A percentile compares a stretch with the other conserved stretches of the same genome.
Conservation (phyloP, 169 alveolate species). For the Cryptosporidium ubiquitum region DNA sequence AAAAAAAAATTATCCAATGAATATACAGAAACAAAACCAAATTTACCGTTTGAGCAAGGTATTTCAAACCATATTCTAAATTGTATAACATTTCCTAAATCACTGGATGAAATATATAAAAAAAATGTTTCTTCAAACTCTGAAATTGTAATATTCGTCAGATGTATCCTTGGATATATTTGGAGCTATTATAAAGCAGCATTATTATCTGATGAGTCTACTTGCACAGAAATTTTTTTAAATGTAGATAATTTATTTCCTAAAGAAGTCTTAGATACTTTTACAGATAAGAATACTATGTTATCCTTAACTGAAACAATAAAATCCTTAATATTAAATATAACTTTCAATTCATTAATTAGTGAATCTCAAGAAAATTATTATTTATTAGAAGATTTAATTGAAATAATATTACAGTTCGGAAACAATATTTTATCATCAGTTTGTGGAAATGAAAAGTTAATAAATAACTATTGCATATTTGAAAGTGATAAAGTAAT, state of each 20-base stretch:
- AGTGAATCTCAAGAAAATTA: background rate
- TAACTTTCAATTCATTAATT: background rate
- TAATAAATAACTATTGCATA: background rate
- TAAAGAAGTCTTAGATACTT: background rate
- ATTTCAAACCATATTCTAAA: background rate
- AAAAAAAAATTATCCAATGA: background rate
- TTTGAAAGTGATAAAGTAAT: background rate
- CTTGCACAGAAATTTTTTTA: background rate
- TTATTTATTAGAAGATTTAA: background rate
- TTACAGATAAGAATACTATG: constrained; percentile 9
- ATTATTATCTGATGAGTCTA: background rate
- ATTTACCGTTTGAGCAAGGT: background rate
- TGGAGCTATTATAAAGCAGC: background rate
- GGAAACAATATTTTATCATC: constrained; percentile 13
- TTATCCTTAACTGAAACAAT: constrained; percentile 1
- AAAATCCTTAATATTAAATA: background rate
- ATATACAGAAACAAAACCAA: background rate
- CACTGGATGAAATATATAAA: constrained; percentile 17
- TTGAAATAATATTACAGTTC: constrained; percentile 1
- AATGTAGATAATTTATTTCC: background rate
- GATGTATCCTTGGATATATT: constrained; percentile 6
- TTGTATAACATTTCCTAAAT: background rate
- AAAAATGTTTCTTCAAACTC: background rate
- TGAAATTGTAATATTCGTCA: background rate
- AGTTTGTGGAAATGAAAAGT: background rate